phyloP scores from a whole-genome alignment of 2,329 filamentous ascomycete species.

The Aspergillus bombycis region DNA sequence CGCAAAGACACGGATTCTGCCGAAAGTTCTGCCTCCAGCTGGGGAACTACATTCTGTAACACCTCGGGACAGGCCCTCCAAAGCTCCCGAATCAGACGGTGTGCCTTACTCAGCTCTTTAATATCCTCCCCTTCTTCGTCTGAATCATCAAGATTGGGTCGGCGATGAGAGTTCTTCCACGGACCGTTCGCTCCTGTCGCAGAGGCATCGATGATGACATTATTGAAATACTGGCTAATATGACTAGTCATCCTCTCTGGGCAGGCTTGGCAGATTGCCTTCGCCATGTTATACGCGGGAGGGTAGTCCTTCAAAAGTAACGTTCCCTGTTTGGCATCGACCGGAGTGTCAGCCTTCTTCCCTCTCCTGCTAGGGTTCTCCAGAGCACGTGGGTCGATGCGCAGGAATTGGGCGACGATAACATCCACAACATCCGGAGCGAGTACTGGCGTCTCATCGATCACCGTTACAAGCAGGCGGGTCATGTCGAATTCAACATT shows the following conservation, averaged over 20 bases:
- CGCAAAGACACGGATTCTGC: constrained; percentile 88
- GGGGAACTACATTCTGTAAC: constrained; percentile 88
- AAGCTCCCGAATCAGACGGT: constrained; percentile 84
- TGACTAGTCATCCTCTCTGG: constrained; percentile 94
- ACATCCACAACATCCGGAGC: constrained; percentile 84
- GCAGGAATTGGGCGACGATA: constrained; percentile 92
- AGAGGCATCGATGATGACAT: constrained; percentile 89
- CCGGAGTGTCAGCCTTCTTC: constrained; percentile 53
- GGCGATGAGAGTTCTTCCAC: constrained; percentile 45
- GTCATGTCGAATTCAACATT: constrained; percentile 94
- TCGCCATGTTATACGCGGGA: constrained; percentile 93
- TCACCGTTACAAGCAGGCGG: constrained; percentile 77
- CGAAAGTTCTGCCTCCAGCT: constrained; percentile 87
- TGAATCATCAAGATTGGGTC: constrained; percentile 59
- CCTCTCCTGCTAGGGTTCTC: constrained; percentile 60
- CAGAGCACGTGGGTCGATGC: constrained; percentile 71
- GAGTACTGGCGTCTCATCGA: constrained; percentile 81
- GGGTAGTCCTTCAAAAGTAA: constrained; percentile 85
- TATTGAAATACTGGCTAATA: constrained; percentile 94
- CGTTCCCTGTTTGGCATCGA: constrained; percentile 79
- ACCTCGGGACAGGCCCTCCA: constrained; percentile 91
- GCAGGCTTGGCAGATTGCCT: constrained; percentile 85
- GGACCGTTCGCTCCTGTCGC: constrained; percentile 59
- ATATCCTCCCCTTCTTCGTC: constrained; percentile 80
- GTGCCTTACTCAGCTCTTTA: constrained; percentile 85